A percentile compares a stretch with the other conserved stretches of the same genome.
Conservation (phyloP, 805 yeast species). For the Phaffomyces antillensis region DNA sequence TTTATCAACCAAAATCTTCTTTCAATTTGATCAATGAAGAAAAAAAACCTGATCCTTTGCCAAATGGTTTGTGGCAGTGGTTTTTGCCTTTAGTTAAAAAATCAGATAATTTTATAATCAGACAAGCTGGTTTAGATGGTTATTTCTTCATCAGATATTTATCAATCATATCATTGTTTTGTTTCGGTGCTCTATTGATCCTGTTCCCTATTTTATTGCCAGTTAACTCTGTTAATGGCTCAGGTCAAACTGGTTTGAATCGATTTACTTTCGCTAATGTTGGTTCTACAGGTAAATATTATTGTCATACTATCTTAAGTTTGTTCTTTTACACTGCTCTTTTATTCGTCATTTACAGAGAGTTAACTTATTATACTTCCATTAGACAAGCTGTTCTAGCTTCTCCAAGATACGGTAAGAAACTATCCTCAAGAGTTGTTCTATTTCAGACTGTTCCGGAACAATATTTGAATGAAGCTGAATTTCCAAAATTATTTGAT, state of each 20-base stretch:
- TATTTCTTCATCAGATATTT: slow-evolving; percentile 82
- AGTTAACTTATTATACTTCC: slow-evolving; percentile 68
- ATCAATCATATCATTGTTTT: slow-evolving; percentile 43
- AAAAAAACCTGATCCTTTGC: slow-evolving; percentile 67
- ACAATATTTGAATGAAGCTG: slow-evolving; percentile 61
- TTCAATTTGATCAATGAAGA: slow-evolving; percentile 51
- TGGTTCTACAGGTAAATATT: slow-evolving; percentile 51
- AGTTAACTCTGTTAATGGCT: slow-evolving; percentile 67
- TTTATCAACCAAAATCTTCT: slow-evolving; percentile 78
- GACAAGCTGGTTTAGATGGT: slow-evolving; percentile 92
- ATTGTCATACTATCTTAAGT: slow-evolving; percentile 77
- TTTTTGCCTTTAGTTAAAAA: slow-evolving; percentile 51
- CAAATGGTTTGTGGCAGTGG: slow-evolving; percentile 68
- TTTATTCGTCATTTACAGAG: slow-evolving; percentile 73
- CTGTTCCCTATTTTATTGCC: slow-evolving; percentile 73
- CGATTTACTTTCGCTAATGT: slow-evolving; percentile 74
- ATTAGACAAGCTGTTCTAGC: slow-evolving; percentile 72
- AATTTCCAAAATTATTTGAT: slow-evolving; percentile 65
- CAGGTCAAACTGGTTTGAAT: slow-evolving; percentile 60
- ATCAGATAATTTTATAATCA: slow-evolving; percentile 67
- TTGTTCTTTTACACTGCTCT: slow-evolving; percentile 72
- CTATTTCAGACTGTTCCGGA: slow-evolving; percentile 81
- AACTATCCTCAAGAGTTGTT: slow-evolving; percentile 72
- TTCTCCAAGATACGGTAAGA: slow-evolving; percentile 72
- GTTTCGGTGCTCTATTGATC: slow-evolving; percentile 47